Percentiles rank a stretch among this genome's conserved stretches.
These are phyloP conservation scores for Colletotrichum endophyticum DNA, from an alignment of 2,329 filamentous ascomycete genomes.

Conservation along the genomic window DNA sequence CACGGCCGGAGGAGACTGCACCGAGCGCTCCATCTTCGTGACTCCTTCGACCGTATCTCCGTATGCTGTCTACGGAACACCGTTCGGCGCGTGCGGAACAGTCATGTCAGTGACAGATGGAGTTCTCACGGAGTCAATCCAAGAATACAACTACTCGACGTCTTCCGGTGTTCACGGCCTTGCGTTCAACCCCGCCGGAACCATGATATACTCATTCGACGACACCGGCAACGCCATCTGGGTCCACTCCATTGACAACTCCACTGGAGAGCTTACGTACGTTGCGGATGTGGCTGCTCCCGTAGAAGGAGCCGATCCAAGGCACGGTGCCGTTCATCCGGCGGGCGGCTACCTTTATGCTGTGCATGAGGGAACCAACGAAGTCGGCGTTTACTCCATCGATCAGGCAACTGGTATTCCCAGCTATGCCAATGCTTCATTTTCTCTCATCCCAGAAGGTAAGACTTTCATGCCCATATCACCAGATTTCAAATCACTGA, in stretches of 20 bases:
- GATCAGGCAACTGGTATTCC: background rate
- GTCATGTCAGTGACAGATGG: background rate
- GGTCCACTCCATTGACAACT: background rate
- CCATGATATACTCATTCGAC: background rate
- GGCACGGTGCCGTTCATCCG: background rate
- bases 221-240: background rate
- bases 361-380: background rate
- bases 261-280: background rate
- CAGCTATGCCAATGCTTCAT: background rate
- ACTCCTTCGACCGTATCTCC: background rate
- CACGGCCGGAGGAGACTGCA: background rate
- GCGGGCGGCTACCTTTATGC: background rate
- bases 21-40: background rate
- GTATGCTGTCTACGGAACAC: background rate
- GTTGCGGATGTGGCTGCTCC: background rate
- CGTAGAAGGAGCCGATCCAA: background rate
- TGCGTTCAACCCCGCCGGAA: background rate
- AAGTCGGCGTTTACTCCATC: background rate
- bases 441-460: background rate
- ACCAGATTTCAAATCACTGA: background rate
- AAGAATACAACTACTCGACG: slow-evolving; percentile 1
- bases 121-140: background rate
- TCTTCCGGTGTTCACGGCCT: background rate
- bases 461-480: background rate
- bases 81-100: background rate